phyloP scores from a whole-genome alignment of 202 grass and related monocot species.

The Cymbopogon flexuosus region DNA sequence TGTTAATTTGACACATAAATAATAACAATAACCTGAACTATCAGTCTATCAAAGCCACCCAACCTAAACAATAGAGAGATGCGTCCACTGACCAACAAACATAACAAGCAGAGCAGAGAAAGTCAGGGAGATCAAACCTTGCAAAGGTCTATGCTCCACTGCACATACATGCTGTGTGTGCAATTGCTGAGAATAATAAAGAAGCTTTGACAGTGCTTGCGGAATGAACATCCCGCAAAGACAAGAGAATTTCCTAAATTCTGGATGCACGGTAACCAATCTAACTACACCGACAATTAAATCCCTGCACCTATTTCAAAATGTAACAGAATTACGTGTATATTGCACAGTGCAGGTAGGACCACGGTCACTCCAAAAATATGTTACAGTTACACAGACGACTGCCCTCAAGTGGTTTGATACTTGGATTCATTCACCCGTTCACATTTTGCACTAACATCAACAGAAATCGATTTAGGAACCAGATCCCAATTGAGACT shows the following conservation, averaged over 20 bases:
- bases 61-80: not conserved
- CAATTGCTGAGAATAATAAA: not conserved
- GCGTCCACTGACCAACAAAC: not conserved
- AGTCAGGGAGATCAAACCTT: not conserved
- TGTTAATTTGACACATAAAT: not conserved
- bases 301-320: not conserved
- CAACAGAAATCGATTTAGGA: not conserved
- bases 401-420: not conserved
- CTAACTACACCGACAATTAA: not conserved
- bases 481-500: slow-evolving; percentile 11
- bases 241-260: not conserved
- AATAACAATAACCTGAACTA: not conserved
- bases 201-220: not conserved
- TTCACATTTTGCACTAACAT: slow-evolving; percentile 5
- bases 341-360: not conserved
- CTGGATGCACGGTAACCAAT: not conserved
- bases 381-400: not conserved
- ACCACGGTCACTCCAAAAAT: not conserved
- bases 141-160: not conserved
- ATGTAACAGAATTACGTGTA: not conserved
- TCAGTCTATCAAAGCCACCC: not conserved
- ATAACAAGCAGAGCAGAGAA: not conserved
- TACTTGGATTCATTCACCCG: not conserved
- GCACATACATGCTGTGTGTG: not conserved
- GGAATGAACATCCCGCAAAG: not conserved